Base-by-base conservation (phyloP, 2,329 filamentous ascomycete species). In the Cladorrhinum sp. region DNA sequence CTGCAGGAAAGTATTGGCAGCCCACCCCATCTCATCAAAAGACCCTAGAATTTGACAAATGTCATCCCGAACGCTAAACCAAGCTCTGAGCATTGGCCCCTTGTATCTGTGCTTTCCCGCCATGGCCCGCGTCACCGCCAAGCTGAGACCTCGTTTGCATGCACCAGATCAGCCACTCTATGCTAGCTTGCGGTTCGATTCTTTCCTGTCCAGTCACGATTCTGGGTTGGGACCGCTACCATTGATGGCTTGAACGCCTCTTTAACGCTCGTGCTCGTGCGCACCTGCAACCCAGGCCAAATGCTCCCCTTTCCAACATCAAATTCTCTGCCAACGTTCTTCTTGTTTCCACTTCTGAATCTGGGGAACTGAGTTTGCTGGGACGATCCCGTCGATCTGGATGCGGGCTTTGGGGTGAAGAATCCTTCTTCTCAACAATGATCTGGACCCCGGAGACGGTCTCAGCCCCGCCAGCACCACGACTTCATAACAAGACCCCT, bases 141-240 rank as follows among this genome's bases (percentile, higher is more conserved):
- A 56, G 53, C 24, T 56, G 53, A 49, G 38, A 56, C 38, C 38
- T 56, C 53, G 38, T 56, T 56, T 56, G 29, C 2, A 49, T 55
- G 53, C 53, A 55, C 29, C 24, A 56, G 18, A 38, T 56, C 53
- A 56, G 53, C 53, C 38, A 56, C 53, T 29, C 38, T n/a, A 36
- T 56, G 41, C 36, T 22, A 27, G 22, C 38, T n/a, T 56, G 53
- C 53, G 38, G 53, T 24, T 18, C 52, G 18, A 7, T 8, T 6
- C 18, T n/a, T 7, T 7, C 23, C 52, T 20, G 23, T n/a, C 53
- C 53, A 56, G 38, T 56, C 38, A 56, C n/a, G 25, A 49, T 49
- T 36, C 22, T 3, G 16, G 32, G n/a, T 55, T 3, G 23, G 24
- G 32, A 29, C n/a, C 41, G 41, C 16, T 8, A 36, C 25, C 25